Evolutionary conservation across 768 basidiomycete species (phyloP).

Genomic region (Termitomyces sp.): DNA sequence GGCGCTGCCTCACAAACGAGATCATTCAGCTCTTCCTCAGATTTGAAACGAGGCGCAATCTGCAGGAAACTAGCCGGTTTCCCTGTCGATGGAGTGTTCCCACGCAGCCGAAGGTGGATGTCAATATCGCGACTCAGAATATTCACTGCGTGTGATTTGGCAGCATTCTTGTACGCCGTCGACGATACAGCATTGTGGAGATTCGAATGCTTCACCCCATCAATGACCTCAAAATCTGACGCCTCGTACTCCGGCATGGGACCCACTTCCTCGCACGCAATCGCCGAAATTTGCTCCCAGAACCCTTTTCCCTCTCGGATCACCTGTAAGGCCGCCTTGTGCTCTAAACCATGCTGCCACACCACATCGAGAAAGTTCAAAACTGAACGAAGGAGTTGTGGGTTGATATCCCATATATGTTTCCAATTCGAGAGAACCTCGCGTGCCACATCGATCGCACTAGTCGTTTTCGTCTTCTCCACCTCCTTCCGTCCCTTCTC

Average conservation of each 20-base stretch:
- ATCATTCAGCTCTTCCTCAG: slow-evolving; percentile 60
- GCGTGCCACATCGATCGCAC: slow-evolving; percentile 63
- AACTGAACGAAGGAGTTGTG: slow-evolving; percentile 67
- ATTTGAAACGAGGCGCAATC: slow-evolving; percentile 50
- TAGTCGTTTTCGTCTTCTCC: slow-evolving; percentile 33
- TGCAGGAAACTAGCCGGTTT: slow-evolving; percentile 59
- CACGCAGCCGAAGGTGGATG: slow-evolving; percentile 42
- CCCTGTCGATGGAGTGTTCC: slow-evolving; percentile 24
- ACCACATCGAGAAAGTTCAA: slow-evolving; percentile 72
- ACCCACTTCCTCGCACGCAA: slow-evolving; percentile 66
- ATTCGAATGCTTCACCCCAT: slow-evolving; percentile 45
- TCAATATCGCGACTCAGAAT: slow-evolving; percentile 74
- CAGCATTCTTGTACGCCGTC: slow-evolving; percentile 63
- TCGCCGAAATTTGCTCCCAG: slow-evolving; percentile 63
- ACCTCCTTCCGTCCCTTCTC: slow-evolving; percentile 23
- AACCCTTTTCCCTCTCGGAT: slow-evolving; percentile 54
- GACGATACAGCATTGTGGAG: slow-evolving; percentile 55
- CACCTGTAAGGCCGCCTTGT: slow-evolving; percentile 50
- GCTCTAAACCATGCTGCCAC: slow-evolving; percentile 78
- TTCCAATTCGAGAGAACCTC: slow-evolving; percentile 67
- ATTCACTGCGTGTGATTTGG: slow-evolving; percentile 70
- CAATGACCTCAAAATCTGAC: slow-evolving; percentile 38
- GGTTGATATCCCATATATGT: slow-evolving; percentile 71
- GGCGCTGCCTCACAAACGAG: slow-evolving; percentile 64
- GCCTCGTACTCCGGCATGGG: slow-evolving; percentile 66